phyloP scores from a whole-genome alignment of 164 flowering plant species.

The Santalum album region DNA sequence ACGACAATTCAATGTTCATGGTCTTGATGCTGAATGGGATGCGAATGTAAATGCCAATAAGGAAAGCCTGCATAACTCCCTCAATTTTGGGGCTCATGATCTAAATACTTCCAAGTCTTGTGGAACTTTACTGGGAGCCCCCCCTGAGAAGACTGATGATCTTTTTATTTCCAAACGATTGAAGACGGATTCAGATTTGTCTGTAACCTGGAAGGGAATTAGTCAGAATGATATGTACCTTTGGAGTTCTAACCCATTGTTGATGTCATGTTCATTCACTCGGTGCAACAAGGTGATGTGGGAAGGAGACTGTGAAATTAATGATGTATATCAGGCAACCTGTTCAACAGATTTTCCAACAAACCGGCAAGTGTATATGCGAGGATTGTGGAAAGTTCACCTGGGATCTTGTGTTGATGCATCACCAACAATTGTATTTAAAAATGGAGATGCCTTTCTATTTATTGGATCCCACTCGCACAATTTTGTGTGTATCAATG shows the following conservation, averaged over 20 bases:
- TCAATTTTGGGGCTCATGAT: constrained; percentile 7
- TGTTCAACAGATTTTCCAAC: constrained; percentile 29
- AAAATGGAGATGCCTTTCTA: constrained; percentile 34
- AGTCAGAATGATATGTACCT: constrained; percentile 9
- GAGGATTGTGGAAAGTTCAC: constrained; percentile 63
- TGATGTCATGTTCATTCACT: constrained; percentile 38
- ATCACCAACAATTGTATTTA: constrained; percentile 64
- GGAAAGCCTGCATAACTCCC: constrained; percentile 2
- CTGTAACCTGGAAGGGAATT: constrained; percentile 6
- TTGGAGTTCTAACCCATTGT: constrained; percentile 25
- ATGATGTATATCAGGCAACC: constrained; percentile 14
- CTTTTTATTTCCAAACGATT: constrained; percentile 25
- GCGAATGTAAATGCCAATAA: constrained; percentile 13
- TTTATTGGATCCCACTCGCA: constrained; percentile 86
- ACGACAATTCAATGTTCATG: constrained; percentile 7
- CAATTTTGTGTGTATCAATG: constrained; percentile 60
- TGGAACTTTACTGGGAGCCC: constrained; percentile 7
- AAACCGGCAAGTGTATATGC: constrained; percentile 27
- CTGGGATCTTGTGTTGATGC: constrained; percentile 91
- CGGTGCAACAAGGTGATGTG: constrained; percentile 62
- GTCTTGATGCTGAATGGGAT: constrained; percentile 14
- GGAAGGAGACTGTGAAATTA: constrained; percentile 18
- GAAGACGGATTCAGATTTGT: constrained; percentile 24
- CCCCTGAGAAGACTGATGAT: constrained; percentile 7
- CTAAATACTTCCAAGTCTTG: constrained; percentile 3